Evolutionary conservation across 2,329 filamentous ascomycete genomes (phyloP).

Genomic region (Cordyceps pruinosa): DNA sequence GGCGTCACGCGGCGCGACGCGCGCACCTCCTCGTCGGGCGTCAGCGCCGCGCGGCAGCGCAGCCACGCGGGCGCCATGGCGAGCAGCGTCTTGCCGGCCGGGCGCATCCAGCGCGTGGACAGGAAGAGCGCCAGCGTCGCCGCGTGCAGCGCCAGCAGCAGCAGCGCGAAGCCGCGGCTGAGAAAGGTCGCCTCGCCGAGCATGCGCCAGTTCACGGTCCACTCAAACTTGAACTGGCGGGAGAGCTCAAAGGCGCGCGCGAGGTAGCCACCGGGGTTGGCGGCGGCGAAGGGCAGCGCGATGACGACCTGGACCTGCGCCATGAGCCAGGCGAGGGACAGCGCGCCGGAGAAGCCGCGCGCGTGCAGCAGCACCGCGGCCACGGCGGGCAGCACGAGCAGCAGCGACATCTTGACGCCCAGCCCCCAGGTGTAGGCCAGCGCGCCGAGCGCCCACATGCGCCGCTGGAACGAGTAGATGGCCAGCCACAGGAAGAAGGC

Average conservation of each 20-base stretch:
- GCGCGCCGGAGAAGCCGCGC: constrained; percentile 55
- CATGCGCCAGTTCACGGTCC: constrained; percentile 99
- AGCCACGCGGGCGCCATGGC: constrained; percentile 44
- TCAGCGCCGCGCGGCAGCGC: constrained; percentile 38
- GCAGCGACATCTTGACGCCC: constrained; percentile 90
- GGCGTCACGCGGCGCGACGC: constrained; percentile 57
- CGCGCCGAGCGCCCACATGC: constrained; percentile 66
- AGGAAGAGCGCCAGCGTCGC: constrained; percentile 61
- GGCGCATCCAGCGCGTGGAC: constrained; percentile 63
- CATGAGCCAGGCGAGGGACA: constrained; percentile 66
- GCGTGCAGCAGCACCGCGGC: constrained; percentile 69
- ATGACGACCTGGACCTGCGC: constrained; percentile 67
- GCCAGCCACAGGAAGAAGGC: constrained; percentile 74
- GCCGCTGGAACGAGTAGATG: constrained; percentile 70
- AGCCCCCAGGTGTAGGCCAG: constrained; percentile 70
- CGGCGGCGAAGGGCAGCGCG: constrained; percentile 59
- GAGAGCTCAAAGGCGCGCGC: constrained; percentile 84
- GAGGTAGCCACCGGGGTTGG: constrained; percentile 65
- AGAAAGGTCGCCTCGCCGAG: constrained; percentile 78
- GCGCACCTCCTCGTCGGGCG: constrained; percentile 44
- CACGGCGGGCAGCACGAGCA: constrained; percentile 76
- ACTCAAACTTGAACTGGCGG: constrained; percentile 88
- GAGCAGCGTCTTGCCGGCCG: constrained; percentile 51
- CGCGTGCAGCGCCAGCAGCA: constrained; percentile 59
- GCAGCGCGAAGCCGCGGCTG: constrained; percentile 57